Conservation (phyloP, 148 eudicot species). For the Vaccinium vitisidaea region DNA sequence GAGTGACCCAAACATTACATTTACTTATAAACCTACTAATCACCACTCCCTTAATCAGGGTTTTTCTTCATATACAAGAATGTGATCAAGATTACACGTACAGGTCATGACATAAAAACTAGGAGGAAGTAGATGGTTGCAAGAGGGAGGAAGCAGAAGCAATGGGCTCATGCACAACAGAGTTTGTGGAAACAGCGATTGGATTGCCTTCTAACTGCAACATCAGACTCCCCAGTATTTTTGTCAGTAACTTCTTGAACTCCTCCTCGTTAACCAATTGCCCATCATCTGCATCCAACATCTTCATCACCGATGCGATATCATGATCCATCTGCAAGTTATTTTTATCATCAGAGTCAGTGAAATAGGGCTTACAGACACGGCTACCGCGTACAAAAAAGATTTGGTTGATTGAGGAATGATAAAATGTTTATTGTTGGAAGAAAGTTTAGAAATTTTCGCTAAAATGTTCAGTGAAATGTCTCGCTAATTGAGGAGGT, state of each 20-base stretch:
- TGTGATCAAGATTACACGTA: not conserved
- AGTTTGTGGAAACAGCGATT: constrained; percentile 59
- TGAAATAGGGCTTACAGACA: not conserved
- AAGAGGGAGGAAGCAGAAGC: constrained; percentile 61
- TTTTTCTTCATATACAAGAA: not conserved
- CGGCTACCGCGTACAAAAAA: not conserved
- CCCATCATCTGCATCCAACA: constrained; percentile 67
- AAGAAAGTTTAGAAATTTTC: not conserved
- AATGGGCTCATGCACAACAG: constrained; percentile 88
- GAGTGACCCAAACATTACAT: not conserved
- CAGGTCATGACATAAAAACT: not conserved
- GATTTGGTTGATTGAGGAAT: not conserved
- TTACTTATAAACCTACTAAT: not conserved
- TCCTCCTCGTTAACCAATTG: constrained; percentile 75
- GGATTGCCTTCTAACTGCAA: constrained; percentile 74
- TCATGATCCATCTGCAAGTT: constrained; percentile 64
- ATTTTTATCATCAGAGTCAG: not conserved
- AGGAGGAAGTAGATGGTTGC: constrained; percentile 37
- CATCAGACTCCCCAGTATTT: constrained; percentile 77
- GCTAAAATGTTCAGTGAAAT: not conserved
- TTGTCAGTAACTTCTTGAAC: constrained; percentile 72
- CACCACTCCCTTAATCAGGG: not conserved
- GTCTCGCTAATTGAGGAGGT: not conserved
- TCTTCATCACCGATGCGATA: constrained; percentile 43
- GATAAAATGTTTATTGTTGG: not conserved